These are phyloP conservation scores for Epichloe brachyelytri DNA, from an alignment of 2,329 filamentous ascomycete species.

Conservation along the genomic window DNA sequence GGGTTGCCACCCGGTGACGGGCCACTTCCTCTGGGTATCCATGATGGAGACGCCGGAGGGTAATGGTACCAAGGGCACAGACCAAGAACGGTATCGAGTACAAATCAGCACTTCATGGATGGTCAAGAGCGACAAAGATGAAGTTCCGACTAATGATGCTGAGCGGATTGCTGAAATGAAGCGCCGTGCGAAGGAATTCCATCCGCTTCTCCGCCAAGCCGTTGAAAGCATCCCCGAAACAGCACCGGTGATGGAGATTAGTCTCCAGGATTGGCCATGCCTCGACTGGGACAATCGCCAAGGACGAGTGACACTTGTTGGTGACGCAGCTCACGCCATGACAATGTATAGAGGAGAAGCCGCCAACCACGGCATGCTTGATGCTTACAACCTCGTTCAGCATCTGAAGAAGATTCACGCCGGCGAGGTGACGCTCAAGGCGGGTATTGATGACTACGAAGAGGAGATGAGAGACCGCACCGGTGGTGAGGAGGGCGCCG, in stretches of 20 bases:
- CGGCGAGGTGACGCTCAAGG: slow-evolving; percentile 5
- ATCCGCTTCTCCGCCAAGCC: slow-evolving; percentile 26
- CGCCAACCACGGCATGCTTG: slow-evolving; percentile 27
- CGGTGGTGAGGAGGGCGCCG: slow-evolving; percentile 12
- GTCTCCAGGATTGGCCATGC: slow-evolving; percentile 24
- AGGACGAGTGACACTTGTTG: slow-evolving; percentile 34
- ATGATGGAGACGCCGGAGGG: slow-evolving; percentile 28
- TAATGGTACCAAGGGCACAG: slow-evolving; percentile 21
- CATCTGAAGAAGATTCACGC: slow-evolving; percentile 10
- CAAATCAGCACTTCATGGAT: slow-evolving; percentile 36
- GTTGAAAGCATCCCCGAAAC: slow-evolving; percentile 31
- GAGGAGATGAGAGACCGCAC: slow-evolving; percentile 17
- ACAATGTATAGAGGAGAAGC: slow-evolving; percentile 36
- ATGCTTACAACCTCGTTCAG: slow-evolving; percentile 19
- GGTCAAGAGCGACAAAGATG: slow-evolving; percentile 19
- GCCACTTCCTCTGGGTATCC: slow-evolving; percentile 37
- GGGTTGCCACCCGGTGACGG: slow-evolving; percentile 36
- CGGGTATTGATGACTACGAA: slow-evolving; percentile 17
- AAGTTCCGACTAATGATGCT: slow-evolving; percentile 19
- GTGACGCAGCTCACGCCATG: slow-evolving; percentile 47
- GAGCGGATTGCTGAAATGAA: slow-evolving; percentile 28
- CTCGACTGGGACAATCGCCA: slow-evolving; percentile 27
- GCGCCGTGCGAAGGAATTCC: slow-evolving; percentile 17
- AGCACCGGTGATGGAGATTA: slow-evolving; percentile 22
- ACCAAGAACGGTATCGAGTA: slow-evolving; percentile 23